Evolutionary conservation across 106 monocot genomes (phyloP).

Genomic region (Dendrobium huoshanense): DNA sequence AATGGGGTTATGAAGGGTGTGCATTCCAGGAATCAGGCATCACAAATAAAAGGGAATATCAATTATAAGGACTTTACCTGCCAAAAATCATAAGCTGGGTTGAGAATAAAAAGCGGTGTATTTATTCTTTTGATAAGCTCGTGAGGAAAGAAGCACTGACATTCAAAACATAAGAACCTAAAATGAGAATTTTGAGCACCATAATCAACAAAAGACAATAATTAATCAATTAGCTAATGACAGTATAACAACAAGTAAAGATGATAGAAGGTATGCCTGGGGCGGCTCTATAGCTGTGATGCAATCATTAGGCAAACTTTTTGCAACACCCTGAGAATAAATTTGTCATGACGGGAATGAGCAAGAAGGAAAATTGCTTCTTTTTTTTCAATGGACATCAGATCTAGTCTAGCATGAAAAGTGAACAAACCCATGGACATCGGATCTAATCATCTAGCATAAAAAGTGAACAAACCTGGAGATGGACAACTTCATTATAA

Average conservation of each 20-base stretch:
- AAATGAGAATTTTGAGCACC: not conserved
- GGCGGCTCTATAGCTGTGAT: conserved; percentile 37
- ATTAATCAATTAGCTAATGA: conserved; percentile 1
- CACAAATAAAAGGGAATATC: not conserved
- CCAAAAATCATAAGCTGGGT: conserved; percentile 89
- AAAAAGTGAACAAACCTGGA: conserved; percentile 46
- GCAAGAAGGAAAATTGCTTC: not conserved
- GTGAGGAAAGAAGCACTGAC: conserved; percentile 83
- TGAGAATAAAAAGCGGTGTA: conserved; percentile 82
- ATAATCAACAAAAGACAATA: not conserved
- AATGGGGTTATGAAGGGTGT: not conserved
- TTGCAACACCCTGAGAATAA: conserved; percentile 46
- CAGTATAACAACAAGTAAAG: not conserved
- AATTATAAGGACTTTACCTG: conserved; percentile 50
- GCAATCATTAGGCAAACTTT: conserved; percentile 53
- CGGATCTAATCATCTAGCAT: not conserved
- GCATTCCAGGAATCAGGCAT: not conserved
- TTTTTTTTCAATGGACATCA: not conserved
- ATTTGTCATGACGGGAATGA: not conserved
- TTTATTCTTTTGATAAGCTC: conserved; percentile 62
- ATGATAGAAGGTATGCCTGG: conserved; percentile 34
- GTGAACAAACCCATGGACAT: conserved; percentile 30
- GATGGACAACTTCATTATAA: conserved; percentile 62
- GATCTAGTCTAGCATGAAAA: not conserved
- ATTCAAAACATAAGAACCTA: conserved; percentile 1